Evolutionary conservation across 805 yeast species (phyloP).

Genomic region (Cyberlindnera lachancei): DNA sequence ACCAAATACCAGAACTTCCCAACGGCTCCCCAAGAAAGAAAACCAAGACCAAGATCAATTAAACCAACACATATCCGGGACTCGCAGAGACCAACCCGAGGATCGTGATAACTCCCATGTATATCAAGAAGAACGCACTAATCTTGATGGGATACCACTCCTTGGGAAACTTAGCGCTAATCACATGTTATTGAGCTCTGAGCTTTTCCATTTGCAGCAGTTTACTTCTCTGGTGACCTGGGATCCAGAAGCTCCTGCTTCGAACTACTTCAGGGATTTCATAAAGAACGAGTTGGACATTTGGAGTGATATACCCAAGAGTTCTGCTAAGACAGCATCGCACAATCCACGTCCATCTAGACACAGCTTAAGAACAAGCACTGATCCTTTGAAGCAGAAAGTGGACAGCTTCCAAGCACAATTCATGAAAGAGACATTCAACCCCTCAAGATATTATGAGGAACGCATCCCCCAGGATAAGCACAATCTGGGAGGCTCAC

Average conservation of each 20-base stretch:
- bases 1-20: too few species aligned
- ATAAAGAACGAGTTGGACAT: conserved; percentile 19
- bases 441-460: conserved; percentile 17
- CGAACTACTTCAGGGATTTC: conserved; percentile 27
- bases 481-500: too few species aligned
- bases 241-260: conserved; percentile 43
- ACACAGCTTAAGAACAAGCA: conserved; percentile 16
- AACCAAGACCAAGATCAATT: too few species aligned
- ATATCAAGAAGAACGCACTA: conserved; percentile 1
- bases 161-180: conserved; percentile 9
- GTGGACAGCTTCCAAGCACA: conserved; percentile 11
- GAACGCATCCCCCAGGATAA: conserved; percentile 13
- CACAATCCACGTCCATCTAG: conserved; percentile 12
- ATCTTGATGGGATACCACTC: conserved; percentile 4
- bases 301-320: conserved; percentile 25
- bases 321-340: not conserved
- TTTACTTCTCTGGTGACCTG: conserved; percentile 55
- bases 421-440: conserved; percentile 11
- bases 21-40: too few species aligned
- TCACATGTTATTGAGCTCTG: conserved; percentile 46
- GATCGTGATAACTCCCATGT: conserved; percentile 5
- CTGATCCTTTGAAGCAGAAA: conserved; percentile 12
- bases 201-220: conserved; percentile 55
- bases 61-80: too few species aligned
- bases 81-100: too few species aligned